Percentiles rank a stretch among this genome's conserved stretches.
These are phyloP conservation scores for Tylopilus rubrobrunneus DNA, from an alignment of 768 basidiomycete genomes.

Conservation along the genomic window DNA sequence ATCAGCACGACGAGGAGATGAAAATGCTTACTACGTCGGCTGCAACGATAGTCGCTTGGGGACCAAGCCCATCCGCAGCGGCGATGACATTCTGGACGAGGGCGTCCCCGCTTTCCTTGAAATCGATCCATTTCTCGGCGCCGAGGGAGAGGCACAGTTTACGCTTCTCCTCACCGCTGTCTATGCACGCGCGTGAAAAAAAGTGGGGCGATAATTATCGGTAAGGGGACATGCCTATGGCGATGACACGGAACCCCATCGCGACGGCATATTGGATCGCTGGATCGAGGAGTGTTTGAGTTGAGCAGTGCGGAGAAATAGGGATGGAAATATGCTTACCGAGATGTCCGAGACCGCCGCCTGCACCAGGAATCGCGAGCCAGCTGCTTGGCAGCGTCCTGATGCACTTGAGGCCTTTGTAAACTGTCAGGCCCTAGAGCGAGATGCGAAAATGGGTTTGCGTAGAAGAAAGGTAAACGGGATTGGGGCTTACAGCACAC, in stretches of 20 bases:
- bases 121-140: slow-evolving; percentile 45
- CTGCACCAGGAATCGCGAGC: slow-evolving; percentile 38
- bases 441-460: not conserved
- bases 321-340: slow-evolving; percentile 5
- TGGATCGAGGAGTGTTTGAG: no score
- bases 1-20: not conserved
- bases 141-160: slow-evolving; percentile 35
- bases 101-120: slow-evolving; percentile 36
- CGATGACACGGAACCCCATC: no score
- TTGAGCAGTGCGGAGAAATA: no score
- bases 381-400: slow-evolving; percentile 34
- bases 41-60: slow-evolving; percentile 35
- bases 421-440: slow-evolving; percentile 39
- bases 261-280: no score
- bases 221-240: no score
- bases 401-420: slow-evolving; percentile 41
- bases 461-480: not conserved
- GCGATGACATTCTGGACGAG: slow-evolving; percentile 36
- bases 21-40: slow-evolving; percentile 16
- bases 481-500: slow-evolving; percentile 31
- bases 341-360: slow-evolving; percentile 42
- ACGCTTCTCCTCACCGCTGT: no score
- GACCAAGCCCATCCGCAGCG: slow-evolving; percentile 40
- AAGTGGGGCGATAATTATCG: no score
- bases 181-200: no score